Evolutionary conservation across 306 rosid species (phyloP).

Genomic region (Begonia fuchsioides): DNA sequence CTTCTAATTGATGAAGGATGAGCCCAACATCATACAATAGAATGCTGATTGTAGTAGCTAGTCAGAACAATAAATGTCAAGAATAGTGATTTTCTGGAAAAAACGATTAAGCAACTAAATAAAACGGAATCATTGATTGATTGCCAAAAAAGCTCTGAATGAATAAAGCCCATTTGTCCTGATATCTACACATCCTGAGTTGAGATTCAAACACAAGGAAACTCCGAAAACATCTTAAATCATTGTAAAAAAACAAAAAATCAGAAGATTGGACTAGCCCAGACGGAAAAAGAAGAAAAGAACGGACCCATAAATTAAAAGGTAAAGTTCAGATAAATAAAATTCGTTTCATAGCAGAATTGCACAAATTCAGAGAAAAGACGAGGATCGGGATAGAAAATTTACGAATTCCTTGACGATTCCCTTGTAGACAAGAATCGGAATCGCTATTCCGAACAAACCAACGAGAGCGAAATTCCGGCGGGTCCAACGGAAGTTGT

Average conservation of each 20-base stretch:
- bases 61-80: too few relatives aligned
- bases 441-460: slow-evolving; percentile 72
- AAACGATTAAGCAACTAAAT: too few relatives aligned
- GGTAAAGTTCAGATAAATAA: too few relatives aligned
- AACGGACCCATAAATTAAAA: not conserved
- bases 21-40: too few relatives aligned
- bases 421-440: slow-evolving; percentile 79
- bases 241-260: not conserved
- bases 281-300: slow-evolving; percentile 2
- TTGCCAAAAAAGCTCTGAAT: too few relatives aligned
- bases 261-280: not conserved
- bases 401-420: slow-evolving; percentile 73
- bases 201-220: too few relatives aligned
- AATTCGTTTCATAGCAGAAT: not conserved
- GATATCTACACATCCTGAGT: too few relatives aligned
- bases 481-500: slow-evolving; percentile 91
- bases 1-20: too few relatives aligned
- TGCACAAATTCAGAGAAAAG: not conserved
- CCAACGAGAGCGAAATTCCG: slow-evolving; percentile 79
- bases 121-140: too few relatives aligned
- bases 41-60: too few relatives aligned
- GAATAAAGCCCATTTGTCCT: too few relatives aligned
- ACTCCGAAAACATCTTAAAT: not conserved
- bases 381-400: not conserved
- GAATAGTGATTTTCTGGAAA: too few relatives aligned